phyloP scores from a whole-genome alignment of 2,329 filamentous ascomycete genomes.

The Didymella glomerata region DNA sequence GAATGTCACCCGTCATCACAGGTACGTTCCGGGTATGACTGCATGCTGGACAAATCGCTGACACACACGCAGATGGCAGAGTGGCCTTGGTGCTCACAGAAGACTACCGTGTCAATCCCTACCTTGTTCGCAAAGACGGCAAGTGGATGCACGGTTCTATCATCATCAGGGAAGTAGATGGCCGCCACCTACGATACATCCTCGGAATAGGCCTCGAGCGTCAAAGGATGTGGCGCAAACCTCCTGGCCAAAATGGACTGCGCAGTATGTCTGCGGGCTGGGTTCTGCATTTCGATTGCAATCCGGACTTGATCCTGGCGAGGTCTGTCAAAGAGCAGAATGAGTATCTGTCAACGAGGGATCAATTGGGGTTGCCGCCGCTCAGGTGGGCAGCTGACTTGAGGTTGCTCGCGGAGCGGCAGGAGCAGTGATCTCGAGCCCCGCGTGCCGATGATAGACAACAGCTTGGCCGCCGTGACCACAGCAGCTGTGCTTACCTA shows the following conservation, averaged over 20 bases:
- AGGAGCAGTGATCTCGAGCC: too few species aligned
- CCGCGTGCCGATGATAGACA: too few species aligned
- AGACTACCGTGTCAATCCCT: not conserved
- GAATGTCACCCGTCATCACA: slow-evolving; percentile 6
- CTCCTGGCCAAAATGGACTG: not conserved
- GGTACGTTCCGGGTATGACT: not conserved
- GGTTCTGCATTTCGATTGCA: slow-evolving; percentile 9
- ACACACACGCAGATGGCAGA: not conserved
- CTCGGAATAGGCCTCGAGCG: not conserved
- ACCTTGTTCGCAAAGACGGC: not conserved
- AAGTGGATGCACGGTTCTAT: not conserved
- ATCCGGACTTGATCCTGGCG: slow-evolving; percentile 5
- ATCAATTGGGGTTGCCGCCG: not conserved
- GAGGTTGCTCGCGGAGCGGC: not conserved
- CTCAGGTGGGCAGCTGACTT: slow-evolving; percentile 11
- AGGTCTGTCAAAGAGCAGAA: slow-evolving; percentile 3
- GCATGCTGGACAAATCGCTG: not conserved
- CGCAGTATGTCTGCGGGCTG: not conserved
- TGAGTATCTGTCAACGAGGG: slow-evolving; percentile 5
- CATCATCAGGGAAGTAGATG: too few species aligned
- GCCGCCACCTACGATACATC: not conserved
- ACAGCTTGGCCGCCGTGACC: too few species aligned
- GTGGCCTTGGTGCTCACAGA: not conserved
- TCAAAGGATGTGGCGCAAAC: not conserved
- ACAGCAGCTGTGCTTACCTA: too few species aligned